Conservation (phyloP, 352 stramenopile species). For the Phytopythium oedochilum region DNA sequence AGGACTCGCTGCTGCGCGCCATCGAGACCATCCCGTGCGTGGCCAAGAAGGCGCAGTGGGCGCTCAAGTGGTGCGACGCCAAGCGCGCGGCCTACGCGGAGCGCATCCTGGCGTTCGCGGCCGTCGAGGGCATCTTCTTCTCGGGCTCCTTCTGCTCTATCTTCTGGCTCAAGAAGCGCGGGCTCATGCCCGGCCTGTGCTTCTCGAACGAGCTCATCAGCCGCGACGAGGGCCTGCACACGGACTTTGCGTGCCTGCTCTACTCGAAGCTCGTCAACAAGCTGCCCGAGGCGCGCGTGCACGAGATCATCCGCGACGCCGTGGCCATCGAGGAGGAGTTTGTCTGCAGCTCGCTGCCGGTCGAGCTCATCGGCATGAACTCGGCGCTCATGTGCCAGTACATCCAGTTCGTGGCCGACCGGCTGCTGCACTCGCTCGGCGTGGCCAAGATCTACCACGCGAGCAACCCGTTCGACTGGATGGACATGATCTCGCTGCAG, state of each 20-base stretch:
- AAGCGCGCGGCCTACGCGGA: slow-evolving; percentile 94
- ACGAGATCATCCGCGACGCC: slow-evolving; percentile 94
- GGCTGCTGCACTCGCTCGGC: slow-evolving; percentile 91
- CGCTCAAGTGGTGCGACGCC: slow-evolving; percentile 95
- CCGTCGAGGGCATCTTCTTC: slow-evolving; percentile 99
- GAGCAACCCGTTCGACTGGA: slow-evolving; percentile 98
- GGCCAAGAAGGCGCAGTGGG: slow-evolving; percentile 96
- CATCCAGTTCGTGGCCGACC: slow-evolving; percentile 98
- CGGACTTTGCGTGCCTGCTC: slow-evolving; percentile 98
- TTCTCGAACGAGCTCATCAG: slow-evolving; percentile 99
- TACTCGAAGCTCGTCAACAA: slow-evolving; percentile 98
- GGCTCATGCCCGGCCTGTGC: slow-evolving; percentile 97
- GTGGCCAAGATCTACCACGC: slow-evolving; percentile 92
- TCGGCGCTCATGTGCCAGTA: slow-evolving; percentile 97
- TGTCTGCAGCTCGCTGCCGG: slow-evolving; percentile 94
- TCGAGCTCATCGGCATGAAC: slow-evolving; percentile 99
- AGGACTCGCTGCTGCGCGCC: slow-evolving; percentile 93
- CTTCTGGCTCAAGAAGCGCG: slow-evolving; percentile 99
- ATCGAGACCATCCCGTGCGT: slow-evolving; percentile 98
- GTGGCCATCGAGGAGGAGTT: slow-evolving; percentile 99
- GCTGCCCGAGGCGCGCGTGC: slow-evolving; percentile 89
- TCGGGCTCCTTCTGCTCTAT: slow-evolving; percentile 98
- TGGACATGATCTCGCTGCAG: slow-evolving; percentile 99
- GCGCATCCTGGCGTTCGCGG: slow-evolving; percentile 96
- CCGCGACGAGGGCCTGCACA: slow-evolving; percentile 98